A percentile compares a stretch with the other conserved stretches of the same genome.
Conservation (phyloP, 2,329 filamentous ascomycete genomes). For the Stenocarpella maydis region DNA sequence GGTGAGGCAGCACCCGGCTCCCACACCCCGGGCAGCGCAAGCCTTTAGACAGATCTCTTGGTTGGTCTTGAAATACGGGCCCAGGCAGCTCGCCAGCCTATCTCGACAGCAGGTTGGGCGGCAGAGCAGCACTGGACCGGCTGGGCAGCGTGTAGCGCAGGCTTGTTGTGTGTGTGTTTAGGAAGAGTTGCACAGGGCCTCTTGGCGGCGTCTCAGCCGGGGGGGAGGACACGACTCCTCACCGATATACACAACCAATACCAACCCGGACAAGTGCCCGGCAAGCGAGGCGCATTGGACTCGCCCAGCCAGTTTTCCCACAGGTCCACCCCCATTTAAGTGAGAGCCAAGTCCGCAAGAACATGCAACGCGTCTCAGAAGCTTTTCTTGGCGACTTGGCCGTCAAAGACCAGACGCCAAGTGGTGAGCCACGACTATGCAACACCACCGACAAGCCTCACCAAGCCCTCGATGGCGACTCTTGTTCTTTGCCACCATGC, state of each 20-base stretch:
- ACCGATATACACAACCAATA: background rate
- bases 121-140: background rate
- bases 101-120: background rate
- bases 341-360: conserved; percentile 22
- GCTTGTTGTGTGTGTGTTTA: conserved; percentile 22
- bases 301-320: background rate
- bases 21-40: conserved; percentile 13
- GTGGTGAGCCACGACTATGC: conserved; percentile 5
- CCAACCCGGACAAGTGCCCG: background rate
- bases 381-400: conserved; percentile 31
- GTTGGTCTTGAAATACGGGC: conserved; percentile 17
- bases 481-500: background rate
- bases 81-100: background rate
- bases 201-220: conserved; percentile 33
- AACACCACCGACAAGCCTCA: background rate
- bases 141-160: background rate
- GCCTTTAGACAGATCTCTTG: conserved; percentile 25
- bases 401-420: conserved; percentile 33
- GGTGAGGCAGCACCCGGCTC: conserved; percentile 5
- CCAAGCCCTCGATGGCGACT: background rate
- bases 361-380: conserved; percentile 32
- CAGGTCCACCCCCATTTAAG: background rate
- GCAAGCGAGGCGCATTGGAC: conserved; percentile 4
- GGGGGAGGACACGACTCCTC: background rate
- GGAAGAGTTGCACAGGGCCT: conserved; percentile 31